Evolutionary conservation across 23 red algal genomes (phyloP).

Genomic region (Gracilaria domingensis): DNA sequence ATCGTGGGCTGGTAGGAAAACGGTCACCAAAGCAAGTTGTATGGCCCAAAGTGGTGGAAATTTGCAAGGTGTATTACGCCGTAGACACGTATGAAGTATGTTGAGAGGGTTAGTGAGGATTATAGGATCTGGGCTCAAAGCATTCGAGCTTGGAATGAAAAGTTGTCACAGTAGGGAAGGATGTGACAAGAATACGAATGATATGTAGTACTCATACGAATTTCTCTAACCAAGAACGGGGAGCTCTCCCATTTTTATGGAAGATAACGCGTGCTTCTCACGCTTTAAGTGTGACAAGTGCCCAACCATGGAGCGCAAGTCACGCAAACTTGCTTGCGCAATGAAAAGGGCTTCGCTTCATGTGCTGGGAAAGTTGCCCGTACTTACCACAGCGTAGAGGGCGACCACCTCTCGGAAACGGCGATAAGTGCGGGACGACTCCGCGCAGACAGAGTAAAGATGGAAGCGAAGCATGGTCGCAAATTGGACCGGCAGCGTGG

Average conservation of each 20-base stretch:
- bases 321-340: too few relatives aligned
- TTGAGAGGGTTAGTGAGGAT: not conserved
- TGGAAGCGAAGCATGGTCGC: too few relatives aligned
- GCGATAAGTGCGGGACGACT: too few relatives aligned
- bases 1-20: not conserved
- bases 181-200: not conserved
- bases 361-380: too few relatives aligned
- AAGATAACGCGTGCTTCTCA: too few relatives aligned
- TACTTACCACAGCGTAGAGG: too few relatives aligned
- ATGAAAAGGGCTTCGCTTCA: too few relatives aligned
- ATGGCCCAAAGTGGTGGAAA: not conserved
- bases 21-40: not conserved
- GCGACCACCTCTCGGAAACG: too few relatives aligned
- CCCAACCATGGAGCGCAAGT: too few relatives aligned
- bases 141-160: not conserved
- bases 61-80: not conserved
- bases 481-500: not conserved
- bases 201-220: not conserved
- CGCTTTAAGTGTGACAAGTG: too few relatives aligned
- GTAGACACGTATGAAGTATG: not conserved
- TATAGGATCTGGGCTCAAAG: not conserved
- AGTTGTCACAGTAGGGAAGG: constrained; percentile 1
- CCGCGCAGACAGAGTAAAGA: too few relatives aligned
- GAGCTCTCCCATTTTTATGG: too few relatives aligned
- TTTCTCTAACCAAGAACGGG: not conserved